phyloP scores from a whole-genome alignment of 2,329 filamentous ascomycete species.

The Davidsoniella australis region DNA sequence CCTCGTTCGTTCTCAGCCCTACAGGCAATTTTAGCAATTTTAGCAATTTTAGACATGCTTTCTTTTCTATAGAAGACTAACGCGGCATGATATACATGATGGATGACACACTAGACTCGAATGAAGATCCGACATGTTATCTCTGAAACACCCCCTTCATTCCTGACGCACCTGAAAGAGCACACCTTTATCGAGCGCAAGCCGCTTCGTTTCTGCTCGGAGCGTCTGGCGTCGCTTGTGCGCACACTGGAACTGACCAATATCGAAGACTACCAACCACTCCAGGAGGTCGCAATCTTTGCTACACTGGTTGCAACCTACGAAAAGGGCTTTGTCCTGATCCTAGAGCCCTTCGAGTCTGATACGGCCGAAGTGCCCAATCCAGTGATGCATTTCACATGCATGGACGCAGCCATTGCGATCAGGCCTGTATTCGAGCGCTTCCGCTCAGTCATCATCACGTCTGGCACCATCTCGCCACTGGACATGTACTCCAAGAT shows the following conservation, averaged over 20 bases:
- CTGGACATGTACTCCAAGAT: conserved; percentile 99
- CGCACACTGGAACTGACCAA: conserved; percentile 90
- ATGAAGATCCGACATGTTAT: conserved; percentile 98
- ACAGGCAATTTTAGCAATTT: background rate
- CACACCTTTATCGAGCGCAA: conserved; percentile 97
- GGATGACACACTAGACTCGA: conserved; percentile 43
- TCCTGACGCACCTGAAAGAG: conserved; percentile 81
- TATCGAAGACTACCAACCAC: conserved; percentile 91
- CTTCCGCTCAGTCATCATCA: conserved; percentile 96
- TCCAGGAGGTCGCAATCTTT: conserved; percentile 96
- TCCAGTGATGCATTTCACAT: conserved; percentile 91
- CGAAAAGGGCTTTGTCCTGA: conserved; percentile 87
- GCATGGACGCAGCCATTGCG: conserved; percentile 89
- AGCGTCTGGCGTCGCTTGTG: conserved; percentile 84
- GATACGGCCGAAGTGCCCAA: conserved; percentile 92
- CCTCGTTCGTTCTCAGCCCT: background rate
- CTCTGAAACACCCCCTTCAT: conserved; percentile 88
- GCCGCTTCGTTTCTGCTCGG: conserved; percentile 82
- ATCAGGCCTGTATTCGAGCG: conserved; percentile 96
- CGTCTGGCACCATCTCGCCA: conserved; percentile 89
- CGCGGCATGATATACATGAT: background rate
- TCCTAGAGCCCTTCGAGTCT: conserved; percentile 93
- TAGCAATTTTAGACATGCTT: background rate
- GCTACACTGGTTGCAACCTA: conserved; percentile 92
- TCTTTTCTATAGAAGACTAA: background rate